phyloP scores from a whole-genome alignment of 2,329 filamentous ascomycete species.

The Hymenoscyphus fructigenus region DNA sequence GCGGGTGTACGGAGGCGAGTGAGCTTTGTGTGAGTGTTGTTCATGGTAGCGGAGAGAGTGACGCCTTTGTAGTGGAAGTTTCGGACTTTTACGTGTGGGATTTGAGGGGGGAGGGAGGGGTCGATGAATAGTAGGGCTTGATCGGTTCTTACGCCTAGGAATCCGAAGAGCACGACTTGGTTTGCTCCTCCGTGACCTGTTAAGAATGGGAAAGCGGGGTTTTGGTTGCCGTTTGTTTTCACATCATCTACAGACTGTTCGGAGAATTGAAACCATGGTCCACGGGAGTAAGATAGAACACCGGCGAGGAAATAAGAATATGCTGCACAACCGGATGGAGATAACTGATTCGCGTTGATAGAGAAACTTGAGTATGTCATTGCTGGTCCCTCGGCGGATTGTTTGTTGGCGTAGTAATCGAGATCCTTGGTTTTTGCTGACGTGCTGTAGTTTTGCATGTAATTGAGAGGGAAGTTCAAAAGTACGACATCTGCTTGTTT shows the following conservation, averaged over 20 bases:
- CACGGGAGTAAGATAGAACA: constrained; percentile 61
- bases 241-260: constrained; percentile 66
- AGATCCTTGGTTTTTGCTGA: constrained; percentile 50
- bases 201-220: constrained; percentile 55
- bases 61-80: constrained; percentile 67
- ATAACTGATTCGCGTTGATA: constrained; percentile 64
- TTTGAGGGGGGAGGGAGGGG: constrained; percentile 60
- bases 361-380: constrained; percentile 74
- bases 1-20: constrained; percentile 47
- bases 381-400: constrained; percentile 65
- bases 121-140: constrained; percentile 61
- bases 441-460: constrained; percentile 51
- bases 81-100: constrained; percentile 58
- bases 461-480: constrained; percentile 63
- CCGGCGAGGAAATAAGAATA: constrained; percentile 67
- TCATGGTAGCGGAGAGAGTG: constrained; percentile 60
- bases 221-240: constrained; percentile 51
- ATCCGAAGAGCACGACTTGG: constrained; percentile 66
- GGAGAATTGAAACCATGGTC: constrained; percentile 69
- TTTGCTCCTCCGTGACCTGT: constrained; percentile 70
- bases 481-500: constrained; percentile 73
- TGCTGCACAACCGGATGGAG: constrained; percentile 64
- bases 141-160: constrained; percentile 61
- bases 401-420: constrained; percentile 69
- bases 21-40: constrained; percentile 64